phyloP scores from a whole-genome alignment of 306 rosid genomes.

The Casuarina cunninghamiana region DNA sequence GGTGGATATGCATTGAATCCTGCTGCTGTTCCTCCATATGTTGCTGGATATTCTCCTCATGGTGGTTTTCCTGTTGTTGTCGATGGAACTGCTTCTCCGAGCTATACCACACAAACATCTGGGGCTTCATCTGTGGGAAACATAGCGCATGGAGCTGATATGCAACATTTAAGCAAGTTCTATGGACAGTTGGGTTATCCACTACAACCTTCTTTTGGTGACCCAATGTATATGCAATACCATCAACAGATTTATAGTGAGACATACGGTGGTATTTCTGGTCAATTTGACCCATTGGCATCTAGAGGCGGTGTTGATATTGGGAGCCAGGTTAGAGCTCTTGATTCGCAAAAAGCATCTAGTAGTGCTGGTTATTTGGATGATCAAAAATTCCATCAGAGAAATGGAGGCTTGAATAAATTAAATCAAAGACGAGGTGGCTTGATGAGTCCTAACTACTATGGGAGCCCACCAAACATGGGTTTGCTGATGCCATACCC shows the following conservation, averaged over 20 bases:
- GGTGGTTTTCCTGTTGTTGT: constrained; percentile 45
- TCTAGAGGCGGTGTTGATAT: constrained; percentile 34
- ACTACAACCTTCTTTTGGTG: constrained; percentile 43
- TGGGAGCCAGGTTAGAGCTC: constrained; percentile 30
- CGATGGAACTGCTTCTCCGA: constrained; percentile 48
- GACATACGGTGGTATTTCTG: constrained; percentile 37
- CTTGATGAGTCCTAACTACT: constrained; percentile 41
- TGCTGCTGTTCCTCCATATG: constrained; percentile 42
- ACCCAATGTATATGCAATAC: constrained; percentile 52
- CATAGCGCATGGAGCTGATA: constrained; percentile 49
- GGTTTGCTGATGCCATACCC: constrained; percentile 42
- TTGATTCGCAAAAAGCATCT: constrained; percentile 38
- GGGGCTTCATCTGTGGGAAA: constrained; percentile 44
- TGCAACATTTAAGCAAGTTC: constrained; percentile 43
- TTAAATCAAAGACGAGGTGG: constrained; percentile 53
- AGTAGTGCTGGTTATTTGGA: constrained; percentile 40
- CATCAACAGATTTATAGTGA: constrained; percentile 48
- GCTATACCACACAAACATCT: constrained; percentile 35
- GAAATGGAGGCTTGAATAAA: constrained; percentile 31
- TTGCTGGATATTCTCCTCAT: constrained; percentile 49
- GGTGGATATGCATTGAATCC: constrained; percentile 50
- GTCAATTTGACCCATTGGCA: constrained; percentile 35
- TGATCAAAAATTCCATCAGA: constrained; percentile 44
- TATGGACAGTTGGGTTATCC: constrained; percentile 49
- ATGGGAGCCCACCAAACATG: constrained; percentile 47